Base-by-base conservation (phyloP, 345 rosid genomes). In the Garcia nutans region DNA sequence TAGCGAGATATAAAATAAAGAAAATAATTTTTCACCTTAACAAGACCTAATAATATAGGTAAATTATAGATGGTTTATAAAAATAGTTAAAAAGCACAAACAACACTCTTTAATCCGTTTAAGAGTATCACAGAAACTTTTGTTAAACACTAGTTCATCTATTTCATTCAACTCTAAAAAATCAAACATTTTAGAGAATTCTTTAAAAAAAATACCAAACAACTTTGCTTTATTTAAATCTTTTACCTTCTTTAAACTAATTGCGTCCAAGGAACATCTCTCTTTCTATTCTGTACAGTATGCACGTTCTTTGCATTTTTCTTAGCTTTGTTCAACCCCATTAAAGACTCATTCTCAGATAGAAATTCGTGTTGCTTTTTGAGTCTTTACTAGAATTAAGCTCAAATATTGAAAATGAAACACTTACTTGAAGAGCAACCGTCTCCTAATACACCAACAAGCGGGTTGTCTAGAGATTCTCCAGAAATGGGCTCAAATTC, bases 401-500 rank as follows among this genome's bases (percentile, higher is more conserved):
- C 57, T 55, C 16, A 20, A 20, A n/a, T 62, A 66, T n/a, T 41
- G 77, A 84, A 78, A 63, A 80, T 79, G 76, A 82, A 81, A 57
- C 79, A 61, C 58, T 70, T 79, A 52, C 54, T 78, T 23, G 59
- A 71, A 62, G 78, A 79, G 28, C 67, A 82, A 37, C 50, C 83
- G 37, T 74, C 85, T 80, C 78, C 89, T 72, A 45, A 31, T 73
- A 70, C 84, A 17, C 31, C 72, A 31, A 28, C 70, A 10, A 76
- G 83, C 10, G 65, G 83, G 17, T 23, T 70, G 23, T 78, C 90
- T 2, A 79, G 82, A 60, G 85, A 86, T 24, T 87, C 81, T 75
- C 91, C 59, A 55, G 89, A 85, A 79, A 73, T 68, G 73, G 88
- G 82, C 28, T 83, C 82, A 10, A 79, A 72, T 56, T 61, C 86